Conservation (phyloP, 805 yeast species). For the Candida caryicola region DNA sequence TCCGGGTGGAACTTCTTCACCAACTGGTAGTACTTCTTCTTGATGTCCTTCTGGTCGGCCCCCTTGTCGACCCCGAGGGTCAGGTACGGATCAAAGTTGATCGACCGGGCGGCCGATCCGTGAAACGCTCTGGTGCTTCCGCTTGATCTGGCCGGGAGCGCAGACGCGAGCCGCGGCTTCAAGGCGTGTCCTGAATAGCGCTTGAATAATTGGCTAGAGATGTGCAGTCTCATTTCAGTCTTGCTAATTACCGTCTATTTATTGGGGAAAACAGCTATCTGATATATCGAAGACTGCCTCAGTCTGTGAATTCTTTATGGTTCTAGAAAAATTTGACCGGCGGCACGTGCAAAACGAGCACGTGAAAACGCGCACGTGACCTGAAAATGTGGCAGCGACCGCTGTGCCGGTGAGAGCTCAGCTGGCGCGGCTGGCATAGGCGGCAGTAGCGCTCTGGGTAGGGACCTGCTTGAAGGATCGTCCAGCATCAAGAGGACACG, state of each 20-base stretch:
- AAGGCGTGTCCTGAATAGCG: neutral
- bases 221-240: neutral
- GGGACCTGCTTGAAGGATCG: too few species aligned
- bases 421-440: too few species aligned
- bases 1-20: slow-evolving; percentile 97
- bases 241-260: too few species aligned
- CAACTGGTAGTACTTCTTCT: slow-evolving; percentile 88
- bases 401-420: too few species aligned
- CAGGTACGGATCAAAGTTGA: slow-evolving; percentile 74
- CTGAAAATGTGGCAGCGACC: too few species aligned
- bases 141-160: neutral
- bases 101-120: slow-evolving; percentile 24
- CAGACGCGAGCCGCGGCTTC: neutral
- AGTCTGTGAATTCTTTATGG: slow-evolving; percentile 6
- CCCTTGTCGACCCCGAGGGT: slow-evolving; percentile 70
- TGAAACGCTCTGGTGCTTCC: slow-evolving; percentile 39
- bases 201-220: neutral
- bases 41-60: slow-evolving; percentile 82
- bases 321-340: slow-evolving; percentile 9
- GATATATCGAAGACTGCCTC: too few species aligned
- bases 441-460: too few species aligned
- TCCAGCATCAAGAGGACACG: too few species aligned
- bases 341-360: slow-evolving; percentile 6
- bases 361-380: too few species aligned
- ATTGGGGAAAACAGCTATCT: too few species aligned